Conservation (phyloP, 2,329 filamentous ascomycete genomes). For the Fusarium papillatum region DNA sequence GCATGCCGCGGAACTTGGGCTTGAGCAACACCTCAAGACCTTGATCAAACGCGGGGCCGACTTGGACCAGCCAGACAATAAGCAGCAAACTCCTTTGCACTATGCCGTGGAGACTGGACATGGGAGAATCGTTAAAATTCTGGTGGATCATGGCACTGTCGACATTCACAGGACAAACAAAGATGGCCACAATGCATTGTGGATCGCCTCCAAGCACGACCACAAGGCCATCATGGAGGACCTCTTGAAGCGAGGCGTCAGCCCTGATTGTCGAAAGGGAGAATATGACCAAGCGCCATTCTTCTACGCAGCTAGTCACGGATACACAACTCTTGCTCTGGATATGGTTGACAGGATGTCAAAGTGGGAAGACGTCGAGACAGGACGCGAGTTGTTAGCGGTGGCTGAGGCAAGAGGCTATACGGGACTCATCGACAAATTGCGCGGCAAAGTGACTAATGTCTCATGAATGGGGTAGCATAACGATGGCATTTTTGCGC, state of each 20-base stretch:
- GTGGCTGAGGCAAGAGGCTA: background rate
- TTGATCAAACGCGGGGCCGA: slow-evolving; percentile 5
- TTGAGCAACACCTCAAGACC: background rate
- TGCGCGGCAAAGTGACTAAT: background rate
- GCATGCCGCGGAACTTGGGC: slow-evolving; percentile 23
- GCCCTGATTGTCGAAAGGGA: background rate
- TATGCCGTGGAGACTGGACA: background rate
- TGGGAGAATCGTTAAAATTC: background rate
- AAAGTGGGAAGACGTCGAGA: background rate
- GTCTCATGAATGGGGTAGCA: no score
- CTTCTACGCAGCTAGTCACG: background rate
- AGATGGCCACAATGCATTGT: background rate
- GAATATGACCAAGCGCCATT: background rate
- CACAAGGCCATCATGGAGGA: background rate
- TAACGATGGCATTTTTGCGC: background rate
- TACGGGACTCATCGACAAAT: background rate
- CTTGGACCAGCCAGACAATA: slow-evolving; percentile 15
- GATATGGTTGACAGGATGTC: background rate
- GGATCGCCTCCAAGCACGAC: background rate
- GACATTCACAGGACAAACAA: background rate
- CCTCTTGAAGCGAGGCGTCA: background rate
- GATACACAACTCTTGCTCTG: background rate
- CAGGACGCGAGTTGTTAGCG: background rate
- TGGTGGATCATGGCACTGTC: background rate
- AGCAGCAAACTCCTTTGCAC: slow-evolving; percentile 8